Evolutionary conservation across 495 filamentous ascomycete species (phyloP).

Genomic region (Podospora anserina): DNA sequence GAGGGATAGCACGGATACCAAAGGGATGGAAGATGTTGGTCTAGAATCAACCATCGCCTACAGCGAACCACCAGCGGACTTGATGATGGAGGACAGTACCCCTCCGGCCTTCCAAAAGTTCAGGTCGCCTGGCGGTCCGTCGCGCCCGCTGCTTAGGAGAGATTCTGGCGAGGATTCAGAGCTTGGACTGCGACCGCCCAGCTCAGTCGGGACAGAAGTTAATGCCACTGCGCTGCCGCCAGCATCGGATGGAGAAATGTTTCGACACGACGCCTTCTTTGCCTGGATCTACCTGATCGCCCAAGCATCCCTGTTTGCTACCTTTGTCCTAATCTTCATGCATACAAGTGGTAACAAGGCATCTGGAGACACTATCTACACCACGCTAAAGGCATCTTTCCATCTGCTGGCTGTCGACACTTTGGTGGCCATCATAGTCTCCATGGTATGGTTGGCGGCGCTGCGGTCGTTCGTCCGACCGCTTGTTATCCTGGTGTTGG

Average conservation of each 20-base stretch:
- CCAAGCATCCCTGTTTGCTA: constrained; percentile 76
- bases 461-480: constrained; percentile 79
- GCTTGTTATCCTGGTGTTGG: constrained; percentile 70
- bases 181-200: constrained; percentile 26
- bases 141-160: constrained; percentile 26
- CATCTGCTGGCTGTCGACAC: constrained; percentile 88
- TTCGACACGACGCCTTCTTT: constrained; percentile 81
- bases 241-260: constrained; percentile 44
- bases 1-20: constrained; percentile 53
- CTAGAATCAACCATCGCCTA: constrained; percentile 63
- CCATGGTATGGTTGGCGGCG: constrained; percentile 85
- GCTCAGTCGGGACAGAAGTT: constrained; percentile 25
- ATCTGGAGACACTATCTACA: constrained; percentile 85
- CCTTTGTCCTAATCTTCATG: constrained; percentile 80
- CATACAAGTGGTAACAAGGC: constrained; percentile 67
- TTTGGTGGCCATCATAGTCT: constrained; percentile 80
- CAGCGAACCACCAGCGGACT: constrained; percentile 58
- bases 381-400: constrained; percentile 79
- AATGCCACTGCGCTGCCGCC: constrained; percentile 21
- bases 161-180: constrained; percentile 30
- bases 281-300: constrained; percentile 86
- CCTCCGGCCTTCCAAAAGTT: constrained; percentile 90
- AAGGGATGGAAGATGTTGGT: constrained; percentile 82
- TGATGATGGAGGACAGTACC: constrained; percentile 59
- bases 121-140: constrained; percentile 32